phyloP scores from a whole-genome alignment of 2,329 filamentous ascomycete species.

The Setomelanomma holmii region DNA sequence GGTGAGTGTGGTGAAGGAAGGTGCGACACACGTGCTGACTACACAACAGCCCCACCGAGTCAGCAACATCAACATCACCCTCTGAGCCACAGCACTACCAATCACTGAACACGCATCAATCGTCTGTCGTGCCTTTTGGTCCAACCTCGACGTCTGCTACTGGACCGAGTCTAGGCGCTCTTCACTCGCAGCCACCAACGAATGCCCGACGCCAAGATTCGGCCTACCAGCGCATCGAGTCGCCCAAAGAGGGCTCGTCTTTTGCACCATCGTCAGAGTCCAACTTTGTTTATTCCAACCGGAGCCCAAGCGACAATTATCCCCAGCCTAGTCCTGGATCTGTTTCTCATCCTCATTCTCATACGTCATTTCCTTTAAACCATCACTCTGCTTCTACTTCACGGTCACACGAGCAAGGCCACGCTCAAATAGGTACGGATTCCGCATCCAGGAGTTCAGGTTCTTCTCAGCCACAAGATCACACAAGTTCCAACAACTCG shows the following conservation, averaged over 20 bases:
- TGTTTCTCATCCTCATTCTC: conserved; percentile 6
- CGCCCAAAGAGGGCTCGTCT: conserved; percentile 15
- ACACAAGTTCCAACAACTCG: conserved; percentile 12
- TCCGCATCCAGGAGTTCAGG: background rate
- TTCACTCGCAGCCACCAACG: conserved; percentile 12
- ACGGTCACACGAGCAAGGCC: conserved; percentile 19
- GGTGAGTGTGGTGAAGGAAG: conserved; percentile 8
- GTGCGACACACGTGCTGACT: conserved; percentile 13
- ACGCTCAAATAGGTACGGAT: conserved; percentile 13
- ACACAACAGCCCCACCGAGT: conserved; percentile 16
- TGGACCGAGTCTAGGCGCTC: background rate
- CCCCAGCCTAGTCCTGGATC: conserved; percentile 3
- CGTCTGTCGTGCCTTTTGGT: conserved; percentile 1
- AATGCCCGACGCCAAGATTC: conserved; percentile 29
- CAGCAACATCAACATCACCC: conserved; percentile 8
- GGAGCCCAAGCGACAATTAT: conserved; percentile 14
- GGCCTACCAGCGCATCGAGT: conserved; percentile 23
- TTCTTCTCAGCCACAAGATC: conserved; percentile 12
- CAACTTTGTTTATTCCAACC: conserved; percentile 16
- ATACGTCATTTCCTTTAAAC: conserved; percentile 8
- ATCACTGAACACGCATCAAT: conserved; percentile 7
- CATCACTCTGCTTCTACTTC: conserved; percentile 2
- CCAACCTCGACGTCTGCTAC: conserved; percentile 11
- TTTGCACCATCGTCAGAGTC: conserved; percentile 16
- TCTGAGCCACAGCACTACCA: conserved; percentile 13